Evolutionary conservation across 805 yeast species (phyloP), one percentile per base, ranked within the genome.

Genomic region (Lipomyces japonicus): DNA sequence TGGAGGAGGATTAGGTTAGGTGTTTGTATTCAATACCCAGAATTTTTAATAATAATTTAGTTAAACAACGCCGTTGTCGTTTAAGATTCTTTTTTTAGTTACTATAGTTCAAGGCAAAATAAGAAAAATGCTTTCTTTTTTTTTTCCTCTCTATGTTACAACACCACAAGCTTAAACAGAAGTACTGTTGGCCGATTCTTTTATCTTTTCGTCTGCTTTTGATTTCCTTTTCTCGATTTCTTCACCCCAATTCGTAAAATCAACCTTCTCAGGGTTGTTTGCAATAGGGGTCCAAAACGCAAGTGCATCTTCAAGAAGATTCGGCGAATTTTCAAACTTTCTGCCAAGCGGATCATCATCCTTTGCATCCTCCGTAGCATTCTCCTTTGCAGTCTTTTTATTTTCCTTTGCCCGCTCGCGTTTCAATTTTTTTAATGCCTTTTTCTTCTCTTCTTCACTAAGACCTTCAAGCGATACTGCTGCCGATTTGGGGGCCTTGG

Each of bases 281-380:
- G 16, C 42, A 10, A 47, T 25, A 3, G 75, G 75, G 60, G 70
- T 70, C 59, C 71, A 69, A 22, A 71, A 63, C 18, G 61, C 66
- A 45, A 64, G 70, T n/a, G 78, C 73, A 14, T 66, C 69, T 16
- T 71, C 75, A 35, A 77, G 61, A 5, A 78, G 68, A 31, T 69
- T 70, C 42, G 65, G 64, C 23, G 71, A 64, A 3, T 61, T 62
- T 24, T 65, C 64, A 22, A 71, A 58, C 43, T 66, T 68, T 16
- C 69, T 63, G 16, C 83, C 83, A 46, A 77, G 67, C 12, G 82
- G 79, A 63, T 80, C 84, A 2, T 53, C 53, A 54, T 75, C 79
- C 23, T 71, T 37, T 12, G 37, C n/a, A 6, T 14, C 5, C 26
- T 36, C 58, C 3, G 42, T 34, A 7, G 38, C 19, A 30, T 54